Evolutionary conservation across 2,329 filamentous ascomycete genomes (phyloP), one percentile per base, ranked within the genome.

Genomic region (Talaromyces pinophilus): DNA sequence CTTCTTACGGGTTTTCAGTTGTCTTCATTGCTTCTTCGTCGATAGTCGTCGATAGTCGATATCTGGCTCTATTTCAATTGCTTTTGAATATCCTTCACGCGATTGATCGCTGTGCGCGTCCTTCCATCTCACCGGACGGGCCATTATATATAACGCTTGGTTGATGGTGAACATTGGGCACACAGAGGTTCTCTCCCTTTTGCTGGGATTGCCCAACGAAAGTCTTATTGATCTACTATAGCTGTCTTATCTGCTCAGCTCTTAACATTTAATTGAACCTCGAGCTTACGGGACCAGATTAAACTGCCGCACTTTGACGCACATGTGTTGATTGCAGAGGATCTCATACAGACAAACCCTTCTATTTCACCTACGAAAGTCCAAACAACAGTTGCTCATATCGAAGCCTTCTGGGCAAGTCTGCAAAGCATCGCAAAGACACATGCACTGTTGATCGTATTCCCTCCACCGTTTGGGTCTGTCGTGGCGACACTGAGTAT

Each of bases 101-200:
- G 30, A 57, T 40, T 15, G 54, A 38, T 40, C 33, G 54, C 33
- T 25, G 2, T 22, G 11, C 54, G 33, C 3, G 5, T 22, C 19
- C 33, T 57, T 33, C 17, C 3, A 40, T 10, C n/a, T 8, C 54
- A 30, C n/a, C 2, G 54, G 11, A 57, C 33, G 33, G 33, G n/a
- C 33, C n/a, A 22, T 25, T 8, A 52, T 40, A 40, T 38, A 22
- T 57, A 52, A 30, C 30, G 17, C 10, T 38, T 19, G 28, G 22
- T 38, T 15, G 17, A 55, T 33, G 7, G 54, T 57, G 54, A 38
- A n/a, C 30, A 57, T 57, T 57, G 54, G 54, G 54, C 54, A 55
- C 52, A n/a, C 54, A 40, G 33, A 22, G 8, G 6, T 17, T 40
- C 54, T 22, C 5, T 13, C 54, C 19, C 54, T 38, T 57, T 57